These are phyloP conservation scores for Tolypocladium pustulatum DNA, from an alignment of 2,329 filamentous ascomycete genomes.

Conservation along the genomic window DNA sequence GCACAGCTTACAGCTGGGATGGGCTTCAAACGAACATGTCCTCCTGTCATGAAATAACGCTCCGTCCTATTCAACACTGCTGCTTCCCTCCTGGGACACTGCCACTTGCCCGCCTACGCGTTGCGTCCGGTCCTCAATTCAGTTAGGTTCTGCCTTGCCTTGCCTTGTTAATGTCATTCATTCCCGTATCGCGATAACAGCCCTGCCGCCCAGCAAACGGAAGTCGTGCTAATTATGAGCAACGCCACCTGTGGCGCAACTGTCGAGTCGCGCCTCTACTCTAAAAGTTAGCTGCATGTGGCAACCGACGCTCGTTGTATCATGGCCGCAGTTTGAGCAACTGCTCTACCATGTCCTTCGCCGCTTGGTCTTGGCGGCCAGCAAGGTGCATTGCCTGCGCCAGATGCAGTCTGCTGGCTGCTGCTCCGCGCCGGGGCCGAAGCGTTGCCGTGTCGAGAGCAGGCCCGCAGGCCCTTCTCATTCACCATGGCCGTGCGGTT, in stretches of 20 bases:
- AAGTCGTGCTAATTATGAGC: neutral
- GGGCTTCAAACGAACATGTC: neutral
- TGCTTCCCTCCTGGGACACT: neutral
- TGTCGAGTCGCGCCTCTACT: neutral
- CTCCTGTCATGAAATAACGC: neutral
- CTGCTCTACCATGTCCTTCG: slow-evolving; percentile 4
- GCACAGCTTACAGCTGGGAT: neutral
- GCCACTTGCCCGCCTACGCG: neutral
- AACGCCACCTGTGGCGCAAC: slow-evolving; percentile 2
- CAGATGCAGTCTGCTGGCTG: neutral
- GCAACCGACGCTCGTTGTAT: neutral
- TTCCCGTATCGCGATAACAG: neutral
- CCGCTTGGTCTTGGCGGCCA: slow-evolving; percentile 1
- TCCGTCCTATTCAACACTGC: too few relatives aligned
- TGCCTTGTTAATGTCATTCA: neutral
- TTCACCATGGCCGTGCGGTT: neutral
- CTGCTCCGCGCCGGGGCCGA: neutral
- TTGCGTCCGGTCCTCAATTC: neutral
- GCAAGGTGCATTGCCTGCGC: slow-evolving; percentile 1
- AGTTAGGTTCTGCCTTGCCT: too few relatives aligned
- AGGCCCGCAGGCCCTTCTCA: neutral
- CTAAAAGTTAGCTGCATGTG: neutral
- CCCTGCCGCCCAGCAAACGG: neutral
- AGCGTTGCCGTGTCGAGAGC: neutral
- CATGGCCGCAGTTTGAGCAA: neutral